phyloP scores from a whole-genome alignment of 2,329 filamentous ascomycete genomes.

The Apiospora phragmitis region DNA sequence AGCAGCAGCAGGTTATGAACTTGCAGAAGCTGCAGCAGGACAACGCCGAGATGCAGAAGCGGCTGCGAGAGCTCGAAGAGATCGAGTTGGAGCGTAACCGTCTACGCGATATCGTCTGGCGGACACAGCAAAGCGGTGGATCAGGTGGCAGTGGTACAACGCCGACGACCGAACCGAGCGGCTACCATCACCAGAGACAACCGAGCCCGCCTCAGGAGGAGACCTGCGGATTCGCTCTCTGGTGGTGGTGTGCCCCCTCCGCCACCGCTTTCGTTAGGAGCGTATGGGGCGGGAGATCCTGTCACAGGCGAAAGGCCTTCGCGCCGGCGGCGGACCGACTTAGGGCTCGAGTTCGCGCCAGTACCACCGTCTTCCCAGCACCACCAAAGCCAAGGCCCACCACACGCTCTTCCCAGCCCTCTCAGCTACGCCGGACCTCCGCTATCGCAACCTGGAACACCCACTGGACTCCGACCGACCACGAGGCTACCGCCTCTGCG shows the following conservation, averaged over 20 bases:
- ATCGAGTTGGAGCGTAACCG: constrained; percentile 75
- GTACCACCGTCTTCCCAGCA: constrained; percentile 27
- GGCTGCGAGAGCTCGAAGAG: constrained; percentile 53
- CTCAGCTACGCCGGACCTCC: constrained; percentile 33
- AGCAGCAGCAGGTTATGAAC: constrained; percentile 68
- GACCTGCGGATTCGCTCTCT: constrained; percentile 15
- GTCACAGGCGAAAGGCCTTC: constrained; percentile 46
- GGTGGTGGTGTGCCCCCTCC: constrained; percentile 22
- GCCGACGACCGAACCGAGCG: constrained; percentile 33
- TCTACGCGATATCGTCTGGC: constrained; percentile 64
- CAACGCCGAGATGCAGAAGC: constrained; percentile 62
- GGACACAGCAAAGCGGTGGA: constrained; percentile 53
- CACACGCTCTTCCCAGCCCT: constrained; percentile 33
- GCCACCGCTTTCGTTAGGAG: constrained; percentile 24
- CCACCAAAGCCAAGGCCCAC: constrained; percentile 31
- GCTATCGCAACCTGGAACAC: constrained; percentile 33
- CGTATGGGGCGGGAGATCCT: constrained; percentile 42
- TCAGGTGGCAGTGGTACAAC: constrained; percentile 42
- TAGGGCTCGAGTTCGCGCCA: constrained; percentile 43
- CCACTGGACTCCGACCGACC: constrained; percentile 28
- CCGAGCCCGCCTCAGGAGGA: constrained; percentile 37
- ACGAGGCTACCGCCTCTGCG: constrained; percentile 51
- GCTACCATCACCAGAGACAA: constrained; percentile 17
- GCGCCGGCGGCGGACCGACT: constrained; percentile 49
- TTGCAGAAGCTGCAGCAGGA: constrained; percentile 70